Base-by-base conservation (phyloP, 345 rosid species). In the Tarenaya hassleriana region DNA sequence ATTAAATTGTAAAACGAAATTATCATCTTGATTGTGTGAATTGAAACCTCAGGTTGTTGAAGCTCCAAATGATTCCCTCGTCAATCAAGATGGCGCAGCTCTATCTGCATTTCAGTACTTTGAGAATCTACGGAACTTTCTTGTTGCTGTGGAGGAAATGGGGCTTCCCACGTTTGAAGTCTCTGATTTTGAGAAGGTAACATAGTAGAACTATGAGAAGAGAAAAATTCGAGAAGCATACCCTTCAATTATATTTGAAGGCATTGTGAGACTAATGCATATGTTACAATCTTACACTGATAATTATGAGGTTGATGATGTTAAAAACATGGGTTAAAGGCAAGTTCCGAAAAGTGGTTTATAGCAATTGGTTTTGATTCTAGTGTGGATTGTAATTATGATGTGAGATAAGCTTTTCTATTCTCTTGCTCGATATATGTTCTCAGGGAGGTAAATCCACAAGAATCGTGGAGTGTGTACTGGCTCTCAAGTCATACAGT, bases 111-210 rank as follows among this genome's bases (percentile, higher is more conserved):
- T 75, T 66, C 95, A 87, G 64, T 83, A 87, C 68, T 87, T 87
- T 57, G 95, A 87, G 70, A 87, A 87, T 58, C 84, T 87, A 50
- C 72, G 95, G 74, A 87, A 87, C 58, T 87, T 83, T 62, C 82
- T 87, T 39, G 92, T 83, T 47, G 86, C 89, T 58, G 75, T 73
- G 18, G 81, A 83, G 37, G 78, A 79, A 32, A 52, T 81, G 71
- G 86, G 94, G 10, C 50, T 83, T 60, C 95, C 95, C 5, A 77
- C 79, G 6, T 87, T 87, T 58, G 95, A 87, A 48, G 95, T 89
- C 38, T 87, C 95, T 65, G 95, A 87, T 83, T 81, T 87, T 20
- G 95, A 87, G 65, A 94, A 87, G 41, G 95, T 83, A 67, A 8
- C 33, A 50, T 43, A 5, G 10, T 0, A 11, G 35, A 63, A 34